Evolutionary conservation across 345 rosid genomes (phyloP).

Genomic region (Bretschneidera sinensis): DNA sequence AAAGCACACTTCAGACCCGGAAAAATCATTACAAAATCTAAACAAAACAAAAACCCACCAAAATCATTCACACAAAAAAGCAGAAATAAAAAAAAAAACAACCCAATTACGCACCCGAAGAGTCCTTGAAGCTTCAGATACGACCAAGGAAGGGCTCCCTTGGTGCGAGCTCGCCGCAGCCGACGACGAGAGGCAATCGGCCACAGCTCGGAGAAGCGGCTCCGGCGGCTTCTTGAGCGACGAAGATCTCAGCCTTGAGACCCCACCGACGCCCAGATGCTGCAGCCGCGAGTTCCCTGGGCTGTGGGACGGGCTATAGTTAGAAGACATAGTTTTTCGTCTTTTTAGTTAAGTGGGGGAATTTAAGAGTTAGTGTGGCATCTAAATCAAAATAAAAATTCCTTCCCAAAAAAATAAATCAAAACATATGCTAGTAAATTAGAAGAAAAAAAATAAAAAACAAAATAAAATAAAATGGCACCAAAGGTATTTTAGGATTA

Average conservation of each 20-base stretch:
- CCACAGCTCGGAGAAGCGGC: constrained; percentile 90
- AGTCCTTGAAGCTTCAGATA: constrained; percentile 87
- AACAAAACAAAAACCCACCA: constrained; percentile 7
- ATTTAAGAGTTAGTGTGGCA: background rate
- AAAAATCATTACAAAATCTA: constrained; percentile 30
- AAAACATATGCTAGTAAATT: too few species aligned
- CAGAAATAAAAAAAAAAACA: background rate
- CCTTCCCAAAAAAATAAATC: too few species aligned
- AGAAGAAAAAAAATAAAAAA: too few species aligned
- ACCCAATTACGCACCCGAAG: constrained; percentile 62
- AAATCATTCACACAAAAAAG: constrained; percentile 5
- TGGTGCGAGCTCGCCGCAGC: constrained; percentile 49
- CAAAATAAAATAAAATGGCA: too few species aligned
- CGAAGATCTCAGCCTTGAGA: constrained; percentile 85
- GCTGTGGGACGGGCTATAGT: constrained; percentile 59
- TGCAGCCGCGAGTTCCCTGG: constrained; percentile 67
- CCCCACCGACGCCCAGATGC: constrained; percentile 37
- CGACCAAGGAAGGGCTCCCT: constrained; percentile 45
- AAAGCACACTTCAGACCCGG: constrained; percentile 3
- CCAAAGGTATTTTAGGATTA: too few species aligned
- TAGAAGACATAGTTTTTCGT: background rate
- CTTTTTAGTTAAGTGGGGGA: background rate
- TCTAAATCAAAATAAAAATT: background rate
- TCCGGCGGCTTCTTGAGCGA: constrained; percentile 83
- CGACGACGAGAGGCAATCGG: constrained; percentile 69